Evolutionary conservation across 441 rosid genomes (phyloP).

Genomic region (Syzygium malaccense): DNA sequence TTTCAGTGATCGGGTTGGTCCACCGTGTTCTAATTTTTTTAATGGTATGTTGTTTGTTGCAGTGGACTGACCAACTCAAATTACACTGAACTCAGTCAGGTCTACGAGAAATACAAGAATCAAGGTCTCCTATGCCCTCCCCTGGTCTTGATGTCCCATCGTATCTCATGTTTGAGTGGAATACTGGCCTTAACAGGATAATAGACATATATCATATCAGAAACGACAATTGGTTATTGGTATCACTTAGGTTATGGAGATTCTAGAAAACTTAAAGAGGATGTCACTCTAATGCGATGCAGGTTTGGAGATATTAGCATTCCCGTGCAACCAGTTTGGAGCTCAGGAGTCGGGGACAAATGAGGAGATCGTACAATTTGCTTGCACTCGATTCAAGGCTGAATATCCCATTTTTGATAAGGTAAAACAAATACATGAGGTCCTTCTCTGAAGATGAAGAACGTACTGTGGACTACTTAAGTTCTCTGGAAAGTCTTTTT

Average conservation of each 20-base stretch:
- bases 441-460: not conserved
- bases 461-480: not conserved
- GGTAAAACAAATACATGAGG: constrained; percentile 16
- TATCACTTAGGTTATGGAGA: not conserved
- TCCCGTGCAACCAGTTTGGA: constrained; percentile 74
- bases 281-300: not conserved
- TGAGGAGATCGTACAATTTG: constrained; percentile 52
- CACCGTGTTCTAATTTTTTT: not conserved
- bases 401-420: constrained; percentile 72
- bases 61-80: constrained; percentile 4
- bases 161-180: not conserved
- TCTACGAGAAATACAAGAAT: constrained; percentile 3
- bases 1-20: not conserved
- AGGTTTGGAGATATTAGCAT: constrained; percentile 71
- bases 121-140: not conserved
- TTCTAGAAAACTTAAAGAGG: not conserved
- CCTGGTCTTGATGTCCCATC: not conserved
- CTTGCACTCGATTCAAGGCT: constrained; percentile 74
- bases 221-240: not conserved
- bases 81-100: not conserved
- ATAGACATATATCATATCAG: not conserved
- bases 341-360: constrained; percentile 61
- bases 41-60: not conserved
- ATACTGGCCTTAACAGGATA: not conserved
- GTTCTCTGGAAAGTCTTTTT: not conserved